These are phyloP conservation scores for Fusarium bulbicola DNA, from an alignment of 2,329 filamentous ascomycete genomes.

Conservation along the genomic window DNA sequence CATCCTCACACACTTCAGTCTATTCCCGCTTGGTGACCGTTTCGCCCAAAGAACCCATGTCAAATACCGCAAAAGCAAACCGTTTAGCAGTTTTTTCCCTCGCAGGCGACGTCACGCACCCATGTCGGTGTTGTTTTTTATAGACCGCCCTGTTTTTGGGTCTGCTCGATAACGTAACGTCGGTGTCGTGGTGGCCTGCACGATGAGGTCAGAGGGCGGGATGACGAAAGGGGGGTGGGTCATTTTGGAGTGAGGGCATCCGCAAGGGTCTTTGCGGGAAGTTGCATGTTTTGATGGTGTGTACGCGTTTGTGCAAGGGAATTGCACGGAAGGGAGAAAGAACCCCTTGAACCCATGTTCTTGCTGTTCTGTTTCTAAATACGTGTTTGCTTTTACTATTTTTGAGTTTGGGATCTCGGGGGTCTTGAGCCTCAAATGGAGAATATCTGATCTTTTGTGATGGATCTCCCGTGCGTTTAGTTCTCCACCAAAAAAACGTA, in stretches of 20 bases:
- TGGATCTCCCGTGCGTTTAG: conserved; percentile 36
- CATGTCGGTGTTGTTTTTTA: conserved; percentile 24
- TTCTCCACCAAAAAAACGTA: conserved; percentile 23
- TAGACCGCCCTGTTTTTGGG: conserved; percentile 32
- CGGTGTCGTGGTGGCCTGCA: conserved; percentile 27
- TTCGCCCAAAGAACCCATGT: conserved; percentile 5
- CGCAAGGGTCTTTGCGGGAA: conserved; percentile 18
- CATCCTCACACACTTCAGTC: conserved; percentile 3
- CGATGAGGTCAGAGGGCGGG: conserved; percentile 44
- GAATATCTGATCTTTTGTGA: conserved; percentile 13
- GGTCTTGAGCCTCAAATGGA: conserved; percentile 29
- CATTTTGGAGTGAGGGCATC: conserved; percentile 15
- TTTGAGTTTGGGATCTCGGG: background rate
- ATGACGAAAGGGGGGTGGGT: conserved; percentile 39
- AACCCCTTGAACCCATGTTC: background rate
- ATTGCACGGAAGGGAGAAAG: conserved; percentile 9
- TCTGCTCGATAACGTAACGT: background rate
- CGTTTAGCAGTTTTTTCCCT: background rate
- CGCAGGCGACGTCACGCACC: conserved; percentile 14
- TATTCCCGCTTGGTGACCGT: conserved; percentile 14
- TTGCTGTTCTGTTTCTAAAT: background rate
- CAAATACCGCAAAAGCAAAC: conserved; percentile 2
- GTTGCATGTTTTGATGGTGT: conserved; percentile 13
- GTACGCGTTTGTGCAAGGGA: background rate
- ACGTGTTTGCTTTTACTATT: background rate